These are phyloP conservation scores for Pyrrhoderma lamaoense DNA, from an alignment of 1,284 basidiomycete species.

Conservation along the genomic window DNA sequence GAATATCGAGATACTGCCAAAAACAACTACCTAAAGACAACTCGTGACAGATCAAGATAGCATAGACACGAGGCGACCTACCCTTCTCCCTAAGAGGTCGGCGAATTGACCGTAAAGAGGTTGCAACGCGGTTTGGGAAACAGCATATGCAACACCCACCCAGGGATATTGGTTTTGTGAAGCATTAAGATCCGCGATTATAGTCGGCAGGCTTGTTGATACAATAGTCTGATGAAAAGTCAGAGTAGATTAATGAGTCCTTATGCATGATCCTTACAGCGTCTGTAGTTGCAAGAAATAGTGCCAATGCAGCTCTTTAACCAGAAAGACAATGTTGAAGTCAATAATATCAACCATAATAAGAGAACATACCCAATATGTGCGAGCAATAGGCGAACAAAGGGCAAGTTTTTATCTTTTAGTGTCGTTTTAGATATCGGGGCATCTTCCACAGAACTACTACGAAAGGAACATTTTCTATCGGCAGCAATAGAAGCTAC, in stretches of 20 bases:
- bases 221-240: slow-evolving; percentile 56
- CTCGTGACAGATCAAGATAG: slow-evolving; percentile 5
- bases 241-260: slow-evolving; percentile 17
- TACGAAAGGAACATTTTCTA: slow-evolving; percentile 11
- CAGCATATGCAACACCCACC: slow-evolving; percentile 74
- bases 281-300: slow-evolving; percentile 78
- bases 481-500: background rate
- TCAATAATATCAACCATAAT: slow-evolving; percentile 10
- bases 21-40: slow-evolving; percentile 11
- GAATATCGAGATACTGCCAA: slow-evolving; percentile 16
- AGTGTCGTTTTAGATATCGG: background rate
- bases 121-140: slow-evolving; percentile 76
- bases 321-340: slow-evolving; percentile 15
- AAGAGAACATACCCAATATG: slow-evolving; percentile 27
- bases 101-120: slow-evolving; percentile 73
- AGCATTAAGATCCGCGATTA: slow-evolving; percentile 56
- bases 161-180: slow-evolving; percentile 70
- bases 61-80: slow-evolving; percentile 25
- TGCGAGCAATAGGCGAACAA: slow-evolving; percentile 24
- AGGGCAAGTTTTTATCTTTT: slow-evolving; percentile 16
- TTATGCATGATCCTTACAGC: slow-evolving; percentile 41
- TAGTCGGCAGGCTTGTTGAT: slow-evolving; percentile 73
- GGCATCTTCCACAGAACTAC: slow-evolving; percentile 8
- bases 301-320: slow-evolving; percentile 57
- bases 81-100: slow-evolving; percentile 71